A percentile compares a stretch with the other conserved stretches of the same genome.
These are phyloP conservation scores for Kwoniella europaea DNA, from an alignment of 768 basidiomycete species.

Conservation along the genomic window DNA sequence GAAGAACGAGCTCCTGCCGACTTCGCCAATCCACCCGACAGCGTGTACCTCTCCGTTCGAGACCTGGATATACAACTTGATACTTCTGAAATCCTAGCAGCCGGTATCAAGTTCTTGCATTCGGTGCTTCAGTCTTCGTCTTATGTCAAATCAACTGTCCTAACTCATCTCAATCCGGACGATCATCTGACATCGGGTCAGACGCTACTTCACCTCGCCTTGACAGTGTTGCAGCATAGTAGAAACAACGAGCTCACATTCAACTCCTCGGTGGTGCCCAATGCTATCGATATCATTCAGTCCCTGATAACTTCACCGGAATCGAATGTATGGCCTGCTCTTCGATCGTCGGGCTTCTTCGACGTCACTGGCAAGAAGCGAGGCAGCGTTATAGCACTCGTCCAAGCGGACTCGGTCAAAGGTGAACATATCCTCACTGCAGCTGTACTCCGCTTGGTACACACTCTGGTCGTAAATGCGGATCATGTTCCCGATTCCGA, in stretches of 20 bases:
- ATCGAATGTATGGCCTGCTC: slow-evolving; percentile 84
- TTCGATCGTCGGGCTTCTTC: slow-evolving; percentile 76
- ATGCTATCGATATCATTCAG: slow-evolving; percentile 78
- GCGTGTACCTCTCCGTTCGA: slow-evolving; percentile 34
- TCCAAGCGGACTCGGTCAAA: slow-evolving; percentile 72
- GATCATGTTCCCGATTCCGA: slow-evolving; percentile 74
- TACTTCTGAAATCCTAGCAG: slow-evolving; percentile 71
- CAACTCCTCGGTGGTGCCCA: slow-evolving; percentile 69
- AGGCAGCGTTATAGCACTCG: slow-evolving; percentile 61
- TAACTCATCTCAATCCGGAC: slow-evolving; percentile 50
- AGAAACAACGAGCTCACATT: slow-evolving; percentile 62
- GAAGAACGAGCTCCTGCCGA: slow-evolving; percentile 6
- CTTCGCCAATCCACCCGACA: slow-evolving; percentile 5
- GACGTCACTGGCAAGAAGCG: slow-evolving; percentile 33
- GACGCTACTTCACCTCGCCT: slow-evolving; percentile 63
- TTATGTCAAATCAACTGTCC: slow-evolving; percentile 41
- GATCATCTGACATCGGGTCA: slow-evolving; percentile 77
- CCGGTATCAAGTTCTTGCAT: slow-evolving; percentile 78
- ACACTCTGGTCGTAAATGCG: slow-evolving; percentile 77
- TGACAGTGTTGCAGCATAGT: slow-evolving; percentile 61
- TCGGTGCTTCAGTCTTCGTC: slow-evolving; percentile 74
- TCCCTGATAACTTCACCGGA: slow-evolving; percentile 77
- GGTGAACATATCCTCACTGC: slow-evolving; percentile 72
- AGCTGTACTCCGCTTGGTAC: slow-evolving; percentile 58
- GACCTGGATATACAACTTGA: slow-evolving; percentile 68